These are phyloP conservation scores for Pseudopithomyces maydicus DNA, from an alignment of 2,329 filamentous ascomycete genomes.

Conservation along the genomic window DNA sequence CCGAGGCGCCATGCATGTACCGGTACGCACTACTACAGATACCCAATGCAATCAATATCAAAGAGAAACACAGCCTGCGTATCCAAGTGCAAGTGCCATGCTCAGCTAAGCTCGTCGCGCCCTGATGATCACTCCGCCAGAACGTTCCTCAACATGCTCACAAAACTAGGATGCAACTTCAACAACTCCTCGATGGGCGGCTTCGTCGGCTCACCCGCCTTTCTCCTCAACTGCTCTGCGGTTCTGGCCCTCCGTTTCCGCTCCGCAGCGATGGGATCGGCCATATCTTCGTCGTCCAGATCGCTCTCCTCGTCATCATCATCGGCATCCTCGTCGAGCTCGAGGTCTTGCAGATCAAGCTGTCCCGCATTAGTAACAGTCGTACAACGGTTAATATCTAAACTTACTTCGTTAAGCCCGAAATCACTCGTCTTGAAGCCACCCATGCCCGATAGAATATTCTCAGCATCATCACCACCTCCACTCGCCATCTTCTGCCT, in stretches of 20 bases:
- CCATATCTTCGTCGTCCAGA: slow-evolving; percentile 69
- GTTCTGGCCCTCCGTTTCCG: slow-evolving; percentile 75
- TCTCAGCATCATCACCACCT: slow-evolving; percentile 57
- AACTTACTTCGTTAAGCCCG: slow-evolving; percentile 74
- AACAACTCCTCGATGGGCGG: slow-evolving; percentile 78
- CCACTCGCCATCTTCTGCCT: slow-evolving; percentile 98
- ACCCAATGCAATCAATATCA: no score
- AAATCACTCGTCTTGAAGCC: slow-evolving; percentile 84
- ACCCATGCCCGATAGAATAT: slow-evolving; percentile 42
- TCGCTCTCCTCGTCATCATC: slow-evolving; percentile 57
- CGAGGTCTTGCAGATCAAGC: slow-evolving; percentile 82
- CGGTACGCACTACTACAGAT: no score
- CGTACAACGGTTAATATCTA: not conserved
- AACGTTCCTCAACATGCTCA: slow-evolving; percentile 80
- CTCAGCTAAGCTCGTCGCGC: no score
- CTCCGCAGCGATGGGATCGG: slow-evolving; percentile 88
- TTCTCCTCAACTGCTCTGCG: slow-evolving; percentile 79
- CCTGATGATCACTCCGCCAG: slow-evolving; percentile 69
- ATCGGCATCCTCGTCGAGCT: slow-evolving; percentile 71
- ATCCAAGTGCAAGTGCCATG: no score
- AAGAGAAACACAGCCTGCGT: no score
- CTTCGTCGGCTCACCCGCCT: slow-evolving; percentile 83
- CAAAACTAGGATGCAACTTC: slow-evolving; percentile 79
- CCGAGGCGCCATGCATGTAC: no score
- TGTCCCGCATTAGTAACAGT: slow-evolving; percentile 30